Percentiles rank a stretch among this genome's conserved stretches.
These are phyloP conservation scores for Acacia melanoxylon DNA, from an alignment of 306 rosid genomes.

Conservation along the genomic window DNA sequence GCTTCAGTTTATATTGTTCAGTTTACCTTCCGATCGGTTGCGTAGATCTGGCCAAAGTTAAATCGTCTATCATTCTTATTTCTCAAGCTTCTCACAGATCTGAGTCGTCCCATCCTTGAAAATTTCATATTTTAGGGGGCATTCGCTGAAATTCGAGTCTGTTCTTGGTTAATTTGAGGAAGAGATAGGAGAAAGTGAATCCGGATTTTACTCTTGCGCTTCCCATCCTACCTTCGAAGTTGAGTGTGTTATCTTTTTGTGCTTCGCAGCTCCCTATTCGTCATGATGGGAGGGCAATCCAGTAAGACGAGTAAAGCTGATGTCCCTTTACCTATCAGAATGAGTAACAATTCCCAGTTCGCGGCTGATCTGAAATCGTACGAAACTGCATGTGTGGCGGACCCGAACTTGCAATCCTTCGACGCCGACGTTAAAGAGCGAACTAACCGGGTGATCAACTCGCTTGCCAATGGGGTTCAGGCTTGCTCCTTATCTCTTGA, in stretches of 20 bases:
- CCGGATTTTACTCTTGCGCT: neutral
- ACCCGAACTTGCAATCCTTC: slow-evolving; percentile 64
- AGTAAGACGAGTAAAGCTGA: slow-evolving; percentile 47
- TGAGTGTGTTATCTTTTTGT: slow-evolving; percentile 17
- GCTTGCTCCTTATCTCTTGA: slow-evolving; percentile 65
- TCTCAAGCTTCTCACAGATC: slow-evolving; percentile 1
- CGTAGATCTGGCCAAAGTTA: slow-evolving; percentile 32
- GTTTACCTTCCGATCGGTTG: neutral
- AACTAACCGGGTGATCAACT: slow-evolving; percentile 64
- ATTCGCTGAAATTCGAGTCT: slow-evolving; percentile 8
- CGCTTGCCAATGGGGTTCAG: slow-evolving; percentile 60
- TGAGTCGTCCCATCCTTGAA: neutral
- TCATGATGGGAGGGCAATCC: slow-evolving; percentile 72
- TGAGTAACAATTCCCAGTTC: slow-evolving; percentile 44
- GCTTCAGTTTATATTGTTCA: neutral
- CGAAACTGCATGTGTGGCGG: slow-evolving; percentile 67
- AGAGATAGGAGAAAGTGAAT: neutral
- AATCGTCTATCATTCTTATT: neutral
- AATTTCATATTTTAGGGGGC: neutral
- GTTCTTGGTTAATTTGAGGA: slow-evolving; percentile 8
- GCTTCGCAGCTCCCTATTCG: slow-evolving; percentile 9
- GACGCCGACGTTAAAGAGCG: slow-evolving; percentile 67
- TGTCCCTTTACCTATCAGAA: slow-evolving; percentile 43
- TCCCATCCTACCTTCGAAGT: neutral
- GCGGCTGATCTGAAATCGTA: slow-evolving; percentile 68